phyloP scores from a whole-genome alignment of 1,139 yeast genomes.

The Blastobotrys persicus region DNA sequence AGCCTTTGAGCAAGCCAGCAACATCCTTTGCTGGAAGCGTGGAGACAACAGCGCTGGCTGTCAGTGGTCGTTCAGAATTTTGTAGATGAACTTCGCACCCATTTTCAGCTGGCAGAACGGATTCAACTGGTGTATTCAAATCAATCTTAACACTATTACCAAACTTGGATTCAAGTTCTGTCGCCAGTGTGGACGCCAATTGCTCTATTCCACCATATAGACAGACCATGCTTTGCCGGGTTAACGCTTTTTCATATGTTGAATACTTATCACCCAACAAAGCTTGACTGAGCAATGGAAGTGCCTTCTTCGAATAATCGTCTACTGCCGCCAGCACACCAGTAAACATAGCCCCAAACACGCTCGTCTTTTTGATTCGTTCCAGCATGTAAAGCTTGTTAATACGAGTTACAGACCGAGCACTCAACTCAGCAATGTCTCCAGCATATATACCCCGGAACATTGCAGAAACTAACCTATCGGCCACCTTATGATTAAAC shows the following conservation, averaged over 20 bases:
- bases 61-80: constrained; percentile 15
- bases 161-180: constrained; percentile 36
- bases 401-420: constrained; percentile 47
- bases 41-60: constrained; percentile 31
- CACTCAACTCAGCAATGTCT: constrained; percentile 65
- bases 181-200: constrained; percentile 36
- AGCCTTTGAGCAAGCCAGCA: constrained; percentile 20
- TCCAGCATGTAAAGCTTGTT: constrained; percentile 53
- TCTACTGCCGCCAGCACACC: constrained; percentile 33
- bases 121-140: constrained; percentile 28
- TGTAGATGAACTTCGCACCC: constrained; percentile 19
- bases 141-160: constrained; percentile 47
- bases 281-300: constrained; percentile 31
- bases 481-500: constrained; percentile 60
- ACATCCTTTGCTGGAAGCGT: constrained; percentile 31
- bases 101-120: constrained; percentile 17
- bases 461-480: constrained; percentile 73
- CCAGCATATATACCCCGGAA: constrained; percentile 93
- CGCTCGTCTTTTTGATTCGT: constrained; percentile 53
- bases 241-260: constrained; percentile 19
- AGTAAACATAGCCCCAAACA: constrained; percentile 44
- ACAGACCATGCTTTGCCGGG: constrained; percentile 31
- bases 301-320: constrained; percentile 26
- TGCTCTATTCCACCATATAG: constrained; percentile 35
- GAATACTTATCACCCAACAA: constrained; percentile 23